Evolutionary conservation across 2,329 filamentous ascomycete species (phyloP).

Genomic region (Amesomyces nigricolor): DNA sequence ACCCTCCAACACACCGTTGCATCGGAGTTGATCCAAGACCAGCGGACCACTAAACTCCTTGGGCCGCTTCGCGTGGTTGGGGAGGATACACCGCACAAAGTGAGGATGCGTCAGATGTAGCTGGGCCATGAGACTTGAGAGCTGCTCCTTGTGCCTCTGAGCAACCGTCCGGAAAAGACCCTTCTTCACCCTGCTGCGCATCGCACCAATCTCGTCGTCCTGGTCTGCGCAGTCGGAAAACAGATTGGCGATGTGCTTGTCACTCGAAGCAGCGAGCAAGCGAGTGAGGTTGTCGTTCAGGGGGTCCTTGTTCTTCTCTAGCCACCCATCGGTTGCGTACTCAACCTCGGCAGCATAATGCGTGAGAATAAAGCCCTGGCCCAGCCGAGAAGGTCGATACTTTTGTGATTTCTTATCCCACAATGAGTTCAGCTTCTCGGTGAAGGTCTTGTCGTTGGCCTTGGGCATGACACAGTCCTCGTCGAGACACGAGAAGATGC

Average conservation of each 20-base stretch:
- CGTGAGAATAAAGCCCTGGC: conserved; percentile 89
- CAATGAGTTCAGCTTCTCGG: conserved; percentile 90
- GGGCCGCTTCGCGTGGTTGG: conserved; percentile 94
- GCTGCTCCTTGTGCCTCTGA: conserved; percentile 93
- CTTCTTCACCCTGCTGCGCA: conserved; percentile 83
- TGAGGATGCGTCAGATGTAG: conserved; percentile 95
- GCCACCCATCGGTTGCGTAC: conserved; percentile 89
- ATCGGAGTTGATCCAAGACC: conserved; percentile 95
- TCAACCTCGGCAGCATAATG: conserved; percentile 98
- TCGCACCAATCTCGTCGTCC: conserved; percentile 65
- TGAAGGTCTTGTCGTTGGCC: conserved; percentile 93
- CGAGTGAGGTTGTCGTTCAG: conserved; percentile 95
- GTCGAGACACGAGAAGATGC: conserved; percentile 96
- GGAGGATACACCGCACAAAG: conserved; percentile 95
- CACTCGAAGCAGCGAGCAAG: conserved; percentile 72
- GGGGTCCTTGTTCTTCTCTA: conserved; percentile 99
- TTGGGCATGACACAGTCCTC: conserved; percentile 99
- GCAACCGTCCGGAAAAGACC: conserved; percentile 95
- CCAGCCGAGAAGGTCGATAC: conserved; percentile 81
- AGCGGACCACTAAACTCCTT: conserved; percentile 88
- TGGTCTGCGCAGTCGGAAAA: conserved; percentile 83
- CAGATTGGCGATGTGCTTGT: conserved; percentile 76
- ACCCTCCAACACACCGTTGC: conserved; percentile 98
- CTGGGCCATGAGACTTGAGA: conserved; percentile 93
- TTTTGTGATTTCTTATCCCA: conserved; percentile 97